Evolutionary conservation across 176 grass and related monocot species (phyloP).

Genomic region (Aegilops bicornis): DNA sequence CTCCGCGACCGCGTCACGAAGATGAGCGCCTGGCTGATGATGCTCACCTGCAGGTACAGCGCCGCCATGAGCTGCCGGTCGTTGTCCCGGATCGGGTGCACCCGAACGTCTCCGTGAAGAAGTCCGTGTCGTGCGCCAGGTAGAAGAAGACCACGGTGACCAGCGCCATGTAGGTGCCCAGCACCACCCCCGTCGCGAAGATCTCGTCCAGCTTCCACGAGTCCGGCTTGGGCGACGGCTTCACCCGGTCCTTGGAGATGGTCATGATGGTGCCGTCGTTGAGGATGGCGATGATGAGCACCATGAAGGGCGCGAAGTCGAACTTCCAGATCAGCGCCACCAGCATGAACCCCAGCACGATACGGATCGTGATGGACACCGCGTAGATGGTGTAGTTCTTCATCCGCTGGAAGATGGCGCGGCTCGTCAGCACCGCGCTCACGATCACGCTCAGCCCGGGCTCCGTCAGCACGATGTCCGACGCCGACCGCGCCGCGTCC

Average conservation of each 20-base stretch:
- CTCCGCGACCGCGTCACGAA: constrained; percentile 90
- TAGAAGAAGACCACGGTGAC: constrained; percentile 78
- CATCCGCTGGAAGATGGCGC: constrained; percentile 94
- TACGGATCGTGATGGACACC: constrained; percentile 94
- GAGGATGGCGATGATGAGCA: constrained; percentile 95
- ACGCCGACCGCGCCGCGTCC: constrained; percentile 80
- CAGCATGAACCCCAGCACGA: constrained; percentile 80
- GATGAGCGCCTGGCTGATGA: constrained; percentile 93
- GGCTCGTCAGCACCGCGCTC: constrained; percentile 75
- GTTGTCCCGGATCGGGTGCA: constrained; percentile 50
- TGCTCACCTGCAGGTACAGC: constrained; percentile 88
- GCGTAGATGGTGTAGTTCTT: constrained; percentile 99
- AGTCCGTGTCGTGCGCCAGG: constrained; percentile 67
- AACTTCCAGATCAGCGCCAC: constrained; percentile 91
- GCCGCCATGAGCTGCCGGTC: constrained; percentile 69
- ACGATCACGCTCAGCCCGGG: constrained; percentile 87
- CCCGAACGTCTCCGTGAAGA: constrained; percentile 73
- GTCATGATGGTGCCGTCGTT: constrained; percentile 99
- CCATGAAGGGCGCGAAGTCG: constrained; percentile 95
- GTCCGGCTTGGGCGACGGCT: constrained; percentile 64
- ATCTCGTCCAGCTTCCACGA: constrained; percentile 93
- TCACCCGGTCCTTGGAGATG: constrained; percentile 88
- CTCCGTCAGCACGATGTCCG: constrained; percentile 95
- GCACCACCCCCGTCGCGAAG: constrained; percentile 86
- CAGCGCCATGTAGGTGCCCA: constrained; percentile 78